Percentiles rank a stretch among this genome's conserved stretches.
These are phyloP conservation scores for Apiospora marii DNA, from an alignment of 2,329 filamentous ascomycete genomes.

Conservation along the genomic window DNA sequence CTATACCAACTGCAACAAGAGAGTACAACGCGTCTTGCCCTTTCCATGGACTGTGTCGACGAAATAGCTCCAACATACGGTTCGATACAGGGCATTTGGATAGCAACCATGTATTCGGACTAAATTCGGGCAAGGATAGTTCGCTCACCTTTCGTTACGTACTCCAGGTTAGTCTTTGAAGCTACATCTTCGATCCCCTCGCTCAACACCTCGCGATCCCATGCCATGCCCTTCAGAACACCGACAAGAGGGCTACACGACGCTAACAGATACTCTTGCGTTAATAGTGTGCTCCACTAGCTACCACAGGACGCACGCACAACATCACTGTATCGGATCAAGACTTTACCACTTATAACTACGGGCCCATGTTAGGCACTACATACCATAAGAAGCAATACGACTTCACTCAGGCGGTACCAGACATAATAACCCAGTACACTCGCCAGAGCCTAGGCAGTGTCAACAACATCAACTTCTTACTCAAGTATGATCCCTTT, in stretches of 20 bases:
- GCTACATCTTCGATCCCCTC: not conserved
- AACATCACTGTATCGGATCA: not conserved
- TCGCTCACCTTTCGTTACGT: conserved; percentile 28
- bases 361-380: not conserved
- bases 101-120: conserved; percentile 30
- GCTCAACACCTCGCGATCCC: not conserved
- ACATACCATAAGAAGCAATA: no score
- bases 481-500: not conserved
- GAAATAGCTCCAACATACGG: conserved; percentile 16
- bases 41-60: conserved; percentile 29
- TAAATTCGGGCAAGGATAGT: conserved; percentile 27
- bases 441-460: not conserved
- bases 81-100: conserved; percentile 31
- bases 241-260: not conserved
- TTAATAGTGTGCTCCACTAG: not conserved
- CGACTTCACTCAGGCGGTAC: not conserved
- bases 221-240: not conserved
- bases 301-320: not conserved
- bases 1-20: not conserved
- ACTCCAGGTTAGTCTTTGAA: conserved; percentile 14
- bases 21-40: conserved; percentile 28
- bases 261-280: not conserved
- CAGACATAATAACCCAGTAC: not conserved
- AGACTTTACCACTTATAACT: conserved; percentile 6
- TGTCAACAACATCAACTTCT: not conserved